Percentiles rank a stretch among this genome's conserved stretches.
These are phyloP conservation scores for Starmerella cellae DNA, from an alignment of 805 yeast genomes.

Conservation along the genomic window DNA sequence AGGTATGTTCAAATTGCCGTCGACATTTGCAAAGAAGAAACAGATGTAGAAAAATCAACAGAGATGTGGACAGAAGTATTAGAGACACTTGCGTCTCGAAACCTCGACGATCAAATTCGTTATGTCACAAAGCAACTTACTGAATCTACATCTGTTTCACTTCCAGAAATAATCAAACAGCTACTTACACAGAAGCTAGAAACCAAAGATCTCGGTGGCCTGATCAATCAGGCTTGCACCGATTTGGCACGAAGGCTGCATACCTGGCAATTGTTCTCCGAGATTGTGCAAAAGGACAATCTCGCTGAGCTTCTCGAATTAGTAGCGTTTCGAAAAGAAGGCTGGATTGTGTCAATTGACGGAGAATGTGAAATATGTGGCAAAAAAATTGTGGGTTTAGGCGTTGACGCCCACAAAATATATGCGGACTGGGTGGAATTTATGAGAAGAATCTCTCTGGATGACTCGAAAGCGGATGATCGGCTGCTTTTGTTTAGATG, in stretches of 20 bases:
- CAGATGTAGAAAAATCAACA: slow-evolving; percentile 23
- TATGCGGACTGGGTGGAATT: slow-evolving; percentile 24
- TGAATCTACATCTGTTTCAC: not conserved
- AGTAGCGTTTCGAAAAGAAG: slow-evolving; percentile 35
- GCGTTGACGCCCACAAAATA: slow-evolving; percentile 37
- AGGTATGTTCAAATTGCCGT: slow-evolving; percentile 20
- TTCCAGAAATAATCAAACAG: not conserved
- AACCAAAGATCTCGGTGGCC: not conserved
- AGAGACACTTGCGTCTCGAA: slow-evolving; percentile 29
- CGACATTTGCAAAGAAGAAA: slow-evolving; percentile 18
- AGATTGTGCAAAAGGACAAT: slow-evolving; percentile 43
- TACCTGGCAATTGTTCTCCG: slow-evolving; percentile 6
- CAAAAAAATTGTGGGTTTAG: slow-evolving; percentile 55
- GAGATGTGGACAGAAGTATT: slow-evolving; percentile 32
- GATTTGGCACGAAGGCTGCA: slow-evolving; percentile 7
- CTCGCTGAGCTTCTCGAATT: slow-evolving; percentile 35
- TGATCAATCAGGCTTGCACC: slow-evolving; percentile 6
- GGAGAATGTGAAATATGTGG: slow-evolving; percentile 68
- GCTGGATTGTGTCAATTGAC: slow-evolving; percentile 46
- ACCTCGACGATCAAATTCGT: not conserved
- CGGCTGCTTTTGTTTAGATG: slow-evolving; percentile 17
- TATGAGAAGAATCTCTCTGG: not conserved
- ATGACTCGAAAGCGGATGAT: not conserved
- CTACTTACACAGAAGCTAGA: not conserved
- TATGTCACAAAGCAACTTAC: slow-evolving; percentile 2